A percentile compares a stretch with the other conserved stretches of the same genome.
These are phyloP conservation scores for Boletus rubescentipes DNA, from an alignment of 768 basidiomycete species.

Conservation along the genomic window DNA sequence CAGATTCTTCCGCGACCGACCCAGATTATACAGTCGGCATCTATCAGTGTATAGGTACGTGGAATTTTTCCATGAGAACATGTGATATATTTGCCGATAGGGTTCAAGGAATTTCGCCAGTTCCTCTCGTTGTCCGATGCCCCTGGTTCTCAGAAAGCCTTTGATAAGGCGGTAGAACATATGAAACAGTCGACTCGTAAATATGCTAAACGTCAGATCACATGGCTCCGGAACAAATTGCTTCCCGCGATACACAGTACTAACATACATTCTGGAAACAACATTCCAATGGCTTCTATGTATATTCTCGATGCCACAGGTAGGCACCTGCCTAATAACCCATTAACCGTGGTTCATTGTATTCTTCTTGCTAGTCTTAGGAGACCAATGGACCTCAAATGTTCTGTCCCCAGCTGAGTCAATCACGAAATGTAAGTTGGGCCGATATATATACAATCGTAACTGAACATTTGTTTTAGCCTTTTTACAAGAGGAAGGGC, in stretches of 20 bases:
- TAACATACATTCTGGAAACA: slow-evolving; percentile 35
- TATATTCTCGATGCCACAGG: slow-evolving; percentile 73
- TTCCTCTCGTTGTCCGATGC: slow-evolving; percentile 52
- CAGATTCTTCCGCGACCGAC: neutral
- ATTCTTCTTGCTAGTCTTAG: slow-evolving; percentile 40
- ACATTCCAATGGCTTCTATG: slow-evolving; percentile 34
- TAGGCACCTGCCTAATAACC: slow-evolving; percentile 27
- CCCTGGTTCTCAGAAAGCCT: slow-evolving; percentile 40
- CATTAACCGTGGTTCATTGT: neutral
- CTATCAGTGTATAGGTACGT: slow-evolving; percentile 88
- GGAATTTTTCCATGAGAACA: neutral
- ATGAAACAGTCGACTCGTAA: slow-evolving; percentile 89
- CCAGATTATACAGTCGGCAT: slow-evolving; percentile 78
- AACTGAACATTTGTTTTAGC: slow-evolving; percentile 30
- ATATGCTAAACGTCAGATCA: slow-evolving; percentile 88
- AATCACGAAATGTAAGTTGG: slow-evolving; percentile 47
- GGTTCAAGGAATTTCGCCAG: slow-evolving; percentile 86
- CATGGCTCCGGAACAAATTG: slow-evolving; percentile 91
- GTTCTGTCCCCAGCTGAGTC: slow-evolving; percentile 52
- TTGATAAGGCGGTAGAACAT: slow-evolving; percentile 58
- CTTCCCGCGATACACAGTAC: slow-evolving; percentile 64
- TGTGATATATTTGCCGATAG: slow-evolving; percentile 41
- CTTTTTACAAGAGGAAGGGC: slow-evolving; percentile 47
- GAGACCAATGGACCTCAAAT: slow-evolving; percentile 55
- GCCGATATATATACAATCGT: neutral